A percentile compares a stretch with the other conserved stretches of the same genome.
Evolutionary conservation across 306 rosid genomes (phyloP).

Genomic region (Rubus parviflorus): DNA sequence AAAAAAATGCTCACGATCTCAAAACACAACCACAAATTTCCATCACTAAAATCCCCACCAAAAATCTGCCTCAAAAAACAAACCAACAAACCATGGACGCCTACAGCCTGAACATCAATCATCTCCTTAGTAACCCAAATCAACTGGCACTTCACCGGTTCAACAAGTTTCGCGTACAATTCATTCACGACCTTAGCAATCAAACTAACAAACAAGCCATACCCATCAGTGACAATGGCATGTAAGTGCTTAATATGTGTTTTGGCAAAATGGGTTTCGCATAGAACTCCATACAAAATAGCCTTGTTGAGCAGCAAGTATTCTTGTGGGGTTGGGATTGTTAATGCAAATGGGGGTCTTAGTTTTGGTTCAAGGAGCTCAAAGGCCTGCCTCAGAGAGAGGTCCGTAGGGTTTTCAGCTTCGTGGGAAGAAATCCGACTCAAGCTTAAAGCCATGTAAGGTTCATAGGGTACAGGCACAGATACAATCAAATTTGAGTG

Average conservation of each 20-base stretch:
- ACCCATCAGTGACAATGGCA: constrained; percentile 70
- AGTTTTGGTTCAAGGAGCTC: constrained; percentile 49
- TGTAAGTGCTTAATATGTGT: constrained; percentile 79
- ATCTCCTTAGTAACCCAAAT: constrained; percentile 56
- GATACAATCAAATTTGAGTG: too few species aligned
- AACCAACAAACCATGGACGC: constrained; percentile 52
- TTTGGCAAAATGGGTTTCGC: constrained; percentile 56
- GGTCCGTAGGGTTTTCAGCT: constrained; percentile 50
- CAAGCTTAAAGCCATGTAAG: constrained; percentile 41
- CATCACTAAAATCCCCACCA: constrained; percentile 62
- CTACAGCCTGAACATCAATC: constrained; percentile 51
- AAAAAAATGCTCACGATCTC: constrained; percentile 50
- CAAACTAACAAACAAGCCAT: constrained; percentile 40
- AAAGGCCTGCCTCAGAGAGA: constrained; percentile 53
- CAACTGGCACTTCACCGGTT: constrained; percentile 45
- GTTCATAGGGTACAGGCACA: background rate
- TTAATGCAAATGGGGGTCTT: constrained; percentile 64
- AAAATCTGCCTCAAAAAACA: constrained; percentile 64
- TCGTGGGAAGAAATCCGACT: constrained; percentile 35
- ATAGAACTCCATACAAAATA: constrained; percentile 55
- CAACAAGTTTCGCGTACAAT: constrained; percentile 57
- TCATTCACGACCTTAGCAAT: constrained; percentile 43
- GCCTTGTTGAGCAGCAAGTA: constrained; percentile 61
- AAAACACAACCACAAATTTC: constrained; percentile 63
- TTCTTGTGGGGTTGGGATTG: constrained; percentile 52